Evolutionary conservation across 106 monocot genomes (phyloP).

Genomic region (Acorus gramineus): DNA sequence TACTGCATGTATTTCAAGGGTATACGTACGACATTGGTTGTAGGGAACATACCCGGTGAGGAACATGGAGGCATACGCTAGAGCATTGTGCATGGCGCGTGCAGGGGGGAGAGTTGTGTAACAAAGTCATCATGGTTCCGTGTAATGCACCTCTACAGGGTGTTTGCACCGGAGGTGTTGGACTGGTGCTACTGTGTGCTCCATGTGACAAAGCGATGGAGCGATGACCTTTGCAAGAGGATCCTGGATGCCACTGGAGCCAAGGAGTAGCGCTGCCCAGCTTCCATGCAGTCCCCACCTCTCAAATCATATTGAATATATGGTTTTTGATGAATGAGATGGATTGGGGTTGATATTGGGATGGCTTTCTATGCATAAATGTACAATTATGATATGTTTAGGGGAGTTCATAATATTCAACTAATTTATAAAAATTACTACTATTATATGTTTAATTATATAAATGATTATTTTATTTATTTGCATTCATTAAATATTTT

Average conservation of each 20-base stretch:
- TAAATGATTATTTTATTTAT: too few relatives aligned
- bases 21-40: too few relatives aligned
- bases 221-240: conserved; percentile 34
- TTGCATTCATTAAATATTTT: too few relatives aligned
- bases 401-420: too few relatives aligned
- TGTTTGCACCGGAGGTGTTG: conserved; percentile 52
- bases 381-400: too few relatives aligned
- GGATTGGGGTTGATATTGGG: too few relatives aligned
- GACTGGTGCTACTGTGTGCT: conserved; percentile 33
- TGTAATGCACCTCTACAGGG: conserved; percentile 29
- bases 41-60: conserved; percentile 19
- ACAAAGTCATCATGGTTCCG: conserved; percentile 64
- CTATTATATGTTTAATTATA: too few relatives aligned
- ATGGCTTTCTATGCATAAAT: too few relatives aligned
- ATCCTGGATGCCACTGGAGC: conserved; percentile 35
- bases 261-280: conserved; percentile 56
- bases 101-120: conserved; percentile 49
- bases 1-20: too few relatives aligned
- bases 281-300: conserved; percentile 29
- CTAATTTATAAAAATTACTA: too few relatives aligned
- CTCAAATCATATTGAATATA: too few relatives aligned
- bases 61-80: conserved; percentile 27
- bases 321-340: too few relatives aligned
- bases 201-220: conserved; percentile 19
- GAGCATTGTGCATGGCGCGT: conserved; percentile 42